Conservation (phyloP, 768 basidiomycete genomes). For the Mycena venus region DNA sequence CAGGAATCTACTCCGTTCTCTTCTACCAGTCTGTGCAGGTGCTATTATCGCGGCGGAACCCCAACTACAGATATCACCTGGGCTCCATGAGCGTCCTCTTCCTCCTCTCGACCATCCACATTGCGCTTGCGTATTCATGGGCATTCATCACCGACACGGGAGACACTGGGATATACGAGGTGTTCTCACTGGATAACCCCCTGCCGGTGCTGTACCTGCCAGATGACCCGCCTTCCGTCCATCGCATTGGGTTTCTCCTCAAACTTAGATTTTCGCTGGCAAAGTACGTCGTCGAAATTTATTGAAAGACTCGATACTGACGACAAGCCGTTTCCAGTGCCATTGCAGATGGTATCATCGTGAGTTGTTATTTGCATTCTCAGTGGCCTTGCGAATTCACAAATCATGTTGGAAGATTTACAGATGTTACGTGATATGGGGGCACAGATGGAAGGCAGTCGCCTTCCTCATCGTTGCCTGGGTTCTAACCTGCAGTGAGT, state of each 20-base stretch:
- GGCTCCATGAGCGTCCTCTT: constrained; percentile 17
- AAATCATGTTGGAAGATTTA: not conserved
- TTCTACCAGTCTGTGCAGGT: constrained; percentile 15
- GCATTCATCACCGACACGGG: constrained; percentile 18
- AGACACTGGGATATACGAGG: constrained; percentile 7
- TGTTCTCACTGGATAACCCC: constrained; percentile 13
- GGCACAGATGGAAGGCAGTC: not conserved
- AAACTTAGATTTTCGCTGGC: constrained; percentile 6
- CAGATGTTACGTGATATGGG: not conserved
- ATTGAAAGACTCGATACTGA: not conserved
- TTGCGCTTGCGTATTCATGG: constrained; percentile 18
- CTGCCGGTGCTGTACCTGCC: not conserved
- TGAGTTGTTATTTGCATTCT: not conserved
- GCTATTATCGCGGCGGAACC: not conserved
- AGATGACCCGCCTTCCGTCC: constrained; percentile 4
- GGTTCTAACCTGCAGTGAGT: not conserved
- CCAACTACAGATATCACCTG: not conserved
- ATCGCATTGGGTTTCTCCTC: not conserved
- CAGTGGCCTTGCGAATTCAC: not conserved
- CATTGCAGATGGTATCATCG: constrained; percentile 16
- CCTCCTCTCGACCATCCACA: constrained; percentile 23
- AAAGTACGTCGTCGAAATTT: constrained; percentile 7
- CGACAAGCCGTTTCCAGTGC: not conserved
- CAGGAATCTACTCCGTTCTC: constrained; percentile 20
- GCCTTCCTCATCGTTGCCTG: not conserved